Percentiles rank a stretch among this genome's conserved stretches.
phyloP scores from a whole-genome alignment of 768 basidiomycete genomes.

The Russula earlei region DNA sequence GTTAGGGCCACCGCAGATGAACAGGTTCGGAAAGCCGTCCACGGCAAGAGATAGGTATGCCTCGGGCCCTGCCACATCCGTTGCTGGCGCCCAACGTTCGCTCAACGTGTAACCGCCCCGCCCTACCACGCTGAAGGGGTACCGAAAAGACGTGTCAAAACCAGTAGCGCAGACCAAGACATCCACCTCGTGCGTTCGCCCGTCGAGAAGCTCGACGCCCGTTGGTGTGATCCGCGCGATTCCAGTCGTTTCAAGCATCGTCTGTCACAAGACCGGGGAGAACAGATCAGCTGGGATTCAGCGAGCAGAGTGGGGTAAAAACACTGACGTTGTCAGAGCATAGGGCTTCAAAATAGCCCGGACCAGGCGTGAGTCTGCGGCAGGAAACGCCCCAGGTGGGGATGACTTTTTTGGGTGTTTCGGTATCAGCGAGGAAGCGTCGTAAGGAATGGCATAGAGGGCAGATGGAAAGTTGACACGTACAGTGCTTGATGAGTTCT shows the following conservation, averaged over 20 bases:
- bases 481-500: constrained; percentile 49
- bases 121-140: constrained; percentile 44
- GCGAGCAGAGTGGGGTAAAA: neutral
- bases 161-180: constrained; percentile 57
- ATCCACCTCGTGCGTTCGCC: constrained; percentile 44
- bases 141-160: constrained; percentile 42
- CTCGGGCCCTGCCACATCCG: constrained; percentile 10
- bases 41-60: constrained; percentile 51
- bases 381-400: constrained; percentile 52
- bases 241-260: constrained; percentile 34
- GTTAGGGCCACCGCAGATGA: constrained; percentile 49
- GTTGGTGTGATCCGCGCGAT: constrained; percentile 44
- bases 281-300: neutral
- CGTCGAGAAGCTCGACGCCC: constrained; percentile 51
- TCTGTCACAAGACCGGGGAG: constrained; percentile 27
- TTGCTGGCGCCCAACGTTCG: constrained; percentile 45
- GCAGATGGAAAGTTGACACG: constrained; percentile 12
- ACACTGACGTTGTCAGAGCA: constrained; percentile 48
- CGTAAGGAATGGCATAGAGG: neutral
- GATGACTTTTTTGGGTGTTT: constrained; percentile 33
- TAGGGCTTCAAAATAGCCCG: constrained; percentile 58
- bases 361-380: constrained; percentile 57
- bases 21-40: constrained; percentile 65
- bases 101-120: constrained; percentile 42
- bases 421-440: neutral